Percentiles rank a stretch among this genome's conserved stretches.
These are phyloP conservation scores for Penicillium manginii DNA, from an alignment of 495 filamentous ascomycete genomes.

Conservation along the genomic window DNA sequence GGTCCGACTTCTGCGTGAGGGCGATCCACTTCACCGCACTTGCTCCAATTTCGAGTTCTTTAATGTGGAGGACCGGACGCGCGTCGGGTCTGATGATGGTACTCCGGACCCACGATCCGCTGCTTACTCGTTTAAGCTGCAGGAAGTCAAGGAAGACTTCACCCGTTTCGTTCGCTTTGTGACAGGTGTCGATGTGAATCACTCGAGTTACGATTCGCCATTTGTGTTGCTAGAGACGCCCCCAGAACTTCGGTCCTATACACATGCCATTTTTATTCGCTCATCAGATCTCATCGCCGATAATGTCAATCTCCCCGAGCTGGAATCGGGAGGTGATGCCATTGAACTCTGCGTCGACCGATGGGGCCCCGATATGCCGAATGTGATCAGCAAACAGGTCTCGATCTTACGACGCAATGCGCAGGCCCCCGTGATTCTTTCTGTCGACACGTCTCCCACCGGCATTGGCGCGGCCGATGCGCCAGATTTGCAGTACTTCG, in stretches of 20 bases:
- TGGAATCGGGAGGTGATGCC: constrained; percentile 72
- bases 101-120: constrained; percentile 49
- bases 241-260: constrained; percentile 65
- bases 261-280: constrained; percentile 66
- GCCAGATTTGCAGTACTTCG: constrained; percentile 43
- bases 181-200: constrained; percentile 55
- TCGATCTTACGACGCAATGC: constrained; percentile 57
- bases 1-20: constrained; percentile 52
- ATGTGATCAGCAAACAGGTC: constrained; percentile 47
- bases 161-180: constrained; percentile 70
- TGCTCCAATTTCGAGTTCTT: constrained; percentile 83
- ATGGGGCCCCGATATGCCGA: constrained; percentile 54
- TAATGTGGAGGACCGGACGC: constrained; percentile 62
- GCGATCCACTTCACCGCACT: constrained; percentile 58
- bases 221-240: constrained; percentile 73
- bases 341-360: constrained; percentile 73
- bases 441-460: constrained; percentile 59
- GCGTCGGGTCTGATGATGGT: constrained; percentile 32
- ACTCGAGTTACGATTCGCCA: constrained; percentile 67
- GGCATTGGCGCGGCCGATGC: constrained; percentile 28
- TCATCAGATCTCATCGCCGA: constrained; percentile 61
- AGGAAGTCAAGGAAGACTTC: constrained; percentile 75
- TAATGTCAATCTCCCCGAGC: constrained; percentile 58
- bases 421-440: constrained; percentile 69
- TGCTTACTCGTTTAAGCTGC: constrained; percentile 68